Percentiles rank a stretch among this genome's conserved stretches.
phyloP scores from a whole-genome alignment of 2,329 filamentous ascomycete genomes.

The Penicillium rolfsii region DNA sequence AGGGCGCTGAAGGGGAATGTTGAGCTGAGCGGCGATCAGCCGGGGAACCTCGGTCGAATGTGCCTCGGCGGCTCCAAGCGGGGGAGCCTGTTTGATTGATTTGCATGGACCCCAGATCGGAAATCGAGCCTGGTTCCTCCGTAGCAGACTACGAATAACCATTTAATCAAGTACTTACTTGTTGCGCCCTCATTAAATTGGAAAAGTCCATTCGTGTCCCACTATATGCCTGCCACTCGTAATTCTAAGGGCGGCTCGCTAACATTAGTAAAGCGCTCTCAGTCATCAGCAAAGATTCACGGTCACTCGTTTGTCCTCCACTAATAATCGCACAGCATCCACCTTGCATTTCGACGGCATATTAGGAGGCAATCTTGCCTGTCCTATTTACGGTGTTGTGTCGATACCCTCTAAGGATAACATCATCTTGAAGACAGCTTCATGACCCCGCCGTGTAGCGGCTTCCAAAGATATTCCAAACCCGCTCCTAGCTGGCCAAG shows the following conservation, averaged over 20 bases:
- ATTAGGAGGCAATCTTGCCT: not conserved
- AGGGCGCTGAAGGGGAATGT: not conserved
- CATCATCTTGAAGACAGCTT: not conserved
- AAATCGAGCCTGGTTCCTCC: not conserved
- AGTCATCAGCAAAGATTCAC: not conserved
- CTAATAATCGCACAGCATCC: not conserved
- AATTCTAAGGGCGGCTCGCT: not conserved
- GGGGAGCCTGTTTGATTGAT: slow-evolving; percentile 4
- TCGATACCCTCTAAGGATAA: not conserved
- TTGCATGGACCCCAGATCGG: not conserved
- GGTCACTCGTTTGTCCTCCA: not conserved
- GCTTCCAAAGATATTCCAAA: not conserved
- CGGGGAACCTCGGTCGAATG: slow-evolving; percentile 28
- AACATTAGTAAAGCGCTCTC: no score
- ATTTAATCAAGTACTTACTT: not conserved
- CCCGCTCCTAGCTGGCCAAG: not conserved
- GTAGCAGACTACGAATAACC: not conserved
- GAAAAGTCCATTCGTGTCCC: not conserved
- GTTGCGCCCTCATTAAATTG: not conserved
- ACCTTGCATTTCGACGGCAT: slow-evolving; percentile 6
- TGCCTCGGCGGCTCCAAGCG: slow-evolving; percentile 13
- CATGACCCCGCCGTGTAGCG: not conserved
- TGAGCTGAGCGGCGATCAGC: slow-evolving; percentile 12
- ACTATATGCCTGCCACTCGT: not conserved
- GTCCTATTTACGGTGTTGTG: not conserved